Conservation (phyloP, 495 filamentous ascomycete species). For the Penicillium verhagenii region DNA sequence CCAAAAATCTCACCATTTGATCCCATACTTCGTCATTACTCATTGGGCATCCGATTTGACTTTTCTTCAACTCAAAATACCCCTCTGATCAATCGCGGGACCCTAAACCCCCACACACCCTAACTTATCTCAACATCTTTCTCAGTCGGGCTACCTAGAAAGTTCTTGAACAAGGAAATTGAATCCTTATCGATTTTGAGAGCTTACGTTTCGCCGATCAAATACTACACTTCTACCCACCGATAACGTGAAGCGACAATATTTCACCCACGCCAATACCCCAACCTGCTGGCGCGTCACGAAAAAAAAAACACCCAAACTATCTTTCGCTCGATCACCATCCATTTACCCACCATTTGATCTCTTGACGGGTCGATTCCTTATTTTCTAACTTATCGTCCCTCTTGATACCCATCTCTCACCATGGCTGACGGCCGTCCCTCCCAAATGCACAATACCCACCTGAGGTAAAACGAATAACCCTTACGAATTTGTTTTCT, state of each 20-base stretch:
- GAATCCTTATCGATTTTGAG: not conserved
- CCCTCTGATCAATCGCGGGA: conserved; percentile 9
- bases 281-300: not conserved
- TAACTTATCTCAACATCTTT: not conserved
- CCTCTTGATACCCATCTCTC: conserved; percentile 15
- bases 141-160: not conserved
- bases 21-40: conserved; percentile 1
- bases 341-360: not conserved
- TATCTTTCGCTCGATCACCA: not conserved
- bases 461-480: conserved; percentile 57
- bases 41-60: conserved; percentile 11
- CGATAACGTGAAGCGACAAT: not conserved
- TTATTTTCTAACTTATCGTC: not conserved
- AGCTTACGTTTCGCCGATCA: not conserved
- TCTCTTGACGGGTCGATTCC: not conserved
- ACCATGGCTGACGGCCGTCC: conserved; percentile 61
- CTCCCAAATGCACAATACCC: conserved; percentile 69
- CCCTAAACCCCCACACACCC: not conserved
- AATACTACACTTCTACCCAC: not conserved
- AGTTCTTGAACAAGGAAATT: not conserved
- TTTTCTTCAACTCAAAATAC: conserved; percentile 1
- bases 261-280: not conserved
- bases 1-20: conserved; percentile 2
- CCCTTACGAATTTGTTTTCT: not conserved
- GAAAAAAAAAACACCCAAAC: not conserved